These are phyloP conservation scores for Rhypophila decipiens DNA, from an alignment of 495 filamentous ascomycete species.

Conservation along the genomic window DNA sequence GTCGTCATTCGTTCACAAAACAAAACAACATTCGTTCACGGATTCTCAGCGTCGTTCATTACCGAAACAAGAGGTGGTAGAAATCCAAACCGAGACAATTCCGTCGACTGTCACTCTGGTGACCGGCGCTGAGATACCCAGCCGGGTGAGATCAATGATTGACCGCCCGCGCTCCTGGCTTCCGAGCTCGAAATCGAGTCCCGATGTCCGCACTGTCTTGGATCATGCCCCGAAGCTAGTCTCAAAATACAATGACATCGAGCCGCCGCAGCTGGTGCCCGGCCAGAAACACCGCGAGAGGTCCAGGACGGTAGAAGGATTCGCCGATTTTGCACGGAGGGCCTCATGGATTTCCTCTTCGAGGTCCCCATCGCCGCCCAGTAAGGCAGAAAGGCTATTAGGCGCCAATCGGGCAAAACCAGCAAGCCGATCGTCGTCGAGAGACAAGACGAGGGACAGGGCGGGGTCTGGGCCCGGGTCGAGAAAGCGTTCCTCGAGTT, in stretches of 20 bases:
- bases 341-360: conserved; percentile 62
- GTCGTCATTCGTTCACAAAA: conserved; percentile 26
- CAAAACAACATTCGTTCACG: too few species aligned
- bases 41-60: background rate
- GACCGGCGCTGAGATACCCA: conserved; percentile 20
- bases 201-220: conserved; percentile 20
- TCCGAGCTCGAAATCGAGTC: conserved; percentile 33
- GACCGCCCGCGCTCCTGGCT: conserved; percentile 40
- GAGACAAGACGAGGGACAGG: conserved; percentile 18
- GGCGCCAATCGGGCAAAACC: conserved; percentile 3
- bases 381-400: conserved; percentile 14
- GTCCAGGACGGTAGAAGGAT: conserved; percentile 47
- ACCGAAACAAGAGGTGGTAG: conserved; percentile 6
- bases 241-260: conserved; percentile 18
- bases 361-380: conserved; percentile 53
- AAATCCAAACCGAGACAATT: conserved; percentile 2
- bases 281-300: conserved; percentile 19
- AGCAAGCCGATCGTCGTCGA: conserved; percentile 13
- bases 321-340: conserved; percentile 59
- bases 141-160: conserved; percentile 31
- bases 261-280: conserved; percentile 2
- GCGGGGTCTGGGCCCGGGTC: conserved; percentile 14
- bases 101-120: conserved; percentile 4
- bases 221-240: conserved; percentile 14
- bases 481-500: conserved; percentile 22